Evolutionary conservation across 2,329 filamentous ascomycete genomes (phyloP).

Genomic region (Monosporascus sp.): DNA sequence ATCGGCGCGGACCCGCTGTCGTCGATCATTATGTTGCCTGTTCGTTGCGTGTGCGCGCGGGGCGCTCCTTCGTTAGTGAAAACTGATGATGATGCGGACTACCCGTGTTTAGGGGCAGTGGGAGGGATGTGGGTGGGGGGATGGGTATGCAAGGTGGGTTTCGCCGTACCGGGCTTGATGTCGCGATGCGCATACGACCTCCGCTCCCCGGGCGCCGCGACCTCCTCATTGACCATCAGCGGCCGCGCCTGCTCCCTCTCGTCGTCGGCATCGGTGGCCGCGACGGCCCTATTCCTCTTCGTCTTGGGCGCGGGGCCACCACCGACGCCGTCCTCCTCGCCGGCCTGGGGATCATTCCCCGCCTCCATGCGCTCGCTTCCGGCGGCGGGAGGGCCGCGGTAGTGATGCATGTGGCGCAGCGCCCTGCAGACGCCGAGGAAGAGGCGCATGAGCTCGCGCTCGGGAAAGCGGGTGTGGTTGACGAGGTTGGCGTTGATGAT

Average conservation of each 20-base stretch:
- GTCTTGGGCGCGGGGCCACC: constrained; percentile 31
- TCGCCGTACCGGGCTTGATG: constrained; percentile 79
- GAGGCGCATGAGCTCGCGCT: constrained; percentile 78
- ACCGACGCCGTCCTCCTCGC: constrained; percentile 35
- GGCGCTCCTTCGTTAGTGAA: constrained; percentile 1
- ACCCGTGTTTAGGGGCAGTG: neutral
- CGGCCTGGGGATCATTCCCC: constrained; percentile 33
- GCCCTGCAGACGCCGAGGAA: constrained; percentile 91
- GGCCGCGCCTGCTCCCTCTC: constrained; percentile 74
- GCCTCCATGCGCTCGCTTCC: constrained; percentile 45
- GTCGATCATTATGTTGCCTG: constrained; percentile 95
- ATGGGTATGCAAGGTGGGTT: neutral
- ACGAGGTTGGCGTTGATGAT: constrained; percentile 98
- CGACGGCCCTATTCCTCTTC: constrained; percentile 28
- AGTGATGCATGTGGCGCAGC: constrained; percentile 86
- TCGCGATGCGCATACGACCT: constrained; percentile 90
- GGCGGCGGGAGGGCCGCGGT: constrained; percentile 48
- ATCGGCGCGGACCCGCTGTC: constrained; percentile 85
- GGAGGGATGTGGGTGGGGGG: neutral
- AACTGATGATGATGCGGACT: neutral
- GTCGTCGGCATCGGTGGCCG: constrained; percentile 57
- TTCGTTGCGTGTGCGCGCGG: neutral
- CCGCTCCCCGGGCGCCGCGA: constrained; percentile 61
- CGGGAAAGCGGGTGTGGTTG: constrained; percentile 86
- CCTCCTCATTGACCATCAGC: constrained; percentile 74